Evolutionary conservation across 768 basidiomycete genomes (phyloP), one percentile per base, ranked within the genome.

Genomic region (Xanthoconium purpureum): DNA sequence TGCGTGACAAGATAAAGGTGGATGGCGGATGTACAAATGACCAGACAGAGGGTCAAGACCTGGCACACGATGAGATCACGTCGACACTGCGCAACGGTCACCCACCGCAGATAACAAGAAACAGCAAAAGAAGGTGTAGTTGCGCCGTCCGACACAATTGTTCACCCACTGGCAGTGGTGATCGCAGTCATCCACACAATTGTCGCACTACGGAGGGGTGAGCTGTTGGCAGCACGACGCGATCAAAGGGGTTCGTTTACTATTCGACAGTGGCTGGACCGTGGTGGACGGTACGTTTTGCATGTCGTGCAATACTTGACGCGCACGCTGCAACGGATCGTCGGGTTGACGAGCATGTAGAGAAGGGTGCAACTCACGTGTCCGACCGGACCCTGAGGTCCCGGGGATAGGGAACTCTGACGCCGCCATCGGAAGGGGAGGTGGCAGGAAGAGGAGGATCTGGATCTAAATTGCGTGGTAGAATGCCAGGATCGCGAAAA

Each of bases 271-370:
- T 99, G 96, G 66, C 91, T 96, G 18, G 94, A 89, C 59, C 96
- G 78, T 5, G 96, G 96, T 8, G 96, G 93, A 18, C 96, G 85
- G 68, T 98, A 99, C 2, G 84, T 93, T 64, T 84, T 83, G 73
- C 96, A 99, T 13, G 94, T 98, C 33, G 87, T 82, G 68, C 96
- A 99, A 64, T 93, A 98, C 73, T 96, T 97, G 54, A 93, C 88
- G 11, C 89, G 85, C 36, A 96, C 90, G 30, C 94, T 95, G 18
- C 12, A 43, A 50, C 3, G 2, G 13, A 33, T 17, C 11, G 44
- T 57, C 42, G 39, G 32, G 12, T 20, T n/a, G 45, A 43, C 20
- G 32, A 13, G 38, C 5, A 39, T 24, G 44, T 50, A 15, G 47
- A 47, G 20, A 54, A 46, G 37, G 20, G 39, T 18, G 18, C 9